Evolutionary conservation across 495 filamentous ascomycete genomes (phyloP).

Genomic region (Penicillium daleae): DNA sequence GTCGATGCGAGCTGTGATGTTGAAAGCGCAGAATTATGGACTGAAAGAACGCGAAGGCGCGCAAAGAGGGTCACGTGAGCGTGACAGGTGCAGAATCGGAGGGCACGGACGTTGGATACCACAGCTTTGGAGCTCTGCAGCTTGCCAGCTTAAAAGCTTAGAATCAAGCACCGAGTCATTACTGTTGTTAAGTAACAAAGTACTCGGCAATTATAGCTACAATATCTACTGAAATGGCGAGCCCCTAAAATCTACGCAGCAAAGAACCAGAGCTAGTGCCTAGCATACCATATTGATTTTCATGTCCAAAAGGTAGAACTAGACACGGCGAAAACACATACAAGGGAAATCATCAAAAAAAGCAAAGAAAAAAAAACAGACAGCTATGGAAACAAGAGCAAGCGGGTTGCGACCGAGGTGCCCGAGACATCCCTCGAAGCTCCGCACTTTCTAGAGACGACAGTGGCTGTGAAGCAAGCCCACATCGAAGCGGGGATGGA

Average conservation of each 20-base stretch:
- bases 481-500: slow-evolving; percentile 21
- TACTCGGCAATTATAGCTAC: background rate
- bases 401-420: slow-evolving; percentile 32
- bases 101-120: background rate
- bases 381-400: slow-evolving; percentile 33
- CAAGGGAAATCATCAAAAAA: slow-evolving; percentile 21
- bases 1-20: slow-evolving; percentile 8
- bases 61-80: slow-evolving; percentile 26
- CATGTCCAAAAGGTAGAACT: slow-evolving; percentile 38
- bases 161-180: background rate
- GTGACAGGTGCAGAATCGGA: background rate
- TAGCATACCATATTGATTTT: slow-evolving; percentile 42
- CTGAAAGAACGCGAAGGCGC: slow-evolving; percentile 27
- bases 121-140: background rate
- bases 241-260: slow-evolving; percentile 1
- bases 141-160: background rate
- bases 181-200: background rate
- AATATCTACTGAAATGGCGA: background rate
- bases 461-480: slow-evolving; percentile 22
- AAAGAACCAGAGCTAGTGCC: slow-evolving; percentile 4
- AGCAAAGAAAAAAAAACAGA: slow-evolving; percentile 17
- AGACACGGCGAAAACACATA: slow-evolving; percentile 19
- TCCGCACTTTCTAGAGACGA: slow-evolving; percentile 27
- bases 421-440: slow-evolving; percentile 16
- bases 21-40: slow-evolving; percentile 16